Evolutionary conservation across 306 rosid genomes (phyloP).

Genomic region (Corylus avellana): DNA sequence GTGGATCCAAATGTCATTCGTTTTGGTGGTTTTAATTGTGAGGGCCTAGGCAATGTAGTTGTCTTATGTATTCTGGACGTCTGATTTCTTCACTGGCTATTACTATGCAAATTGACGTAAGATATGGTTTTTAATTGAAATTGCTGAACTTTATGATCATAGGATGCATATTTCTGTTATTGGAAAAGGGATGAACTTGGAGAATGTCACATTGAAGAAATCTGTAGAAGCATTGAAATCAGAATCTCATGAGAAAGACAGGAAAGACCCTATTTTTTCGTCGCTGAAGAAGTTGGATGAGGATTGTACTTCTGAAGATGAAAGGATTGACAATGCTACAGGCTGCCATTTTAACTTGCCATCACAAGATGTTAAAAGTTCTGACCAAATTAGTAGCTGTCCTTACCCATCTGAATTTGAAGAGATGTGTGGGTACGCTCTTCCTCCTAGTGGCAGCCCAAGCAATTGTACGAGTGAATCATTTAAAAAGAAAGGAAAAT

Average conservation of each 20-base stretch:
- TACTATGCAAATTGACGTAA: background rate
- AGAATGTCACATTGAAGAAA: conserved; percentile 35
- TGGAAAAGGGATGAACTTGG: conserved; percentile 47
- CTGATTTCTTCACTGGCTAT: background rate
- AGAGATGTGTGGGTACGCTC: conserved; percentile 49
- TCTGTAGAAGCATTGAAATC: conserved; percentile 23
- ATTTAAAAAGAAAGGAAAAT: conserved; percentile 43
- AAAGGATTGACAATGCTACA: conserved; percentile 26
- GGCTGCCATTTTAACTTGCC: conserved; percentile 37
- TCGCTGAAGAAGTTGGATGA: conserved; percentile 55
- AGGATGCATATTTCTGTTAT: conserved; percentile 61
- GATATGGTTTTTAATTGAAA: conserved; percentile 16
- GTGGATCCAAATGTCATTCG: background rate
- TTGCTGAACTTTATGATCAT: conserved; percentile 11
- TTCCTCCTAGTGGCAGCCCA: conserved; percentile 40
- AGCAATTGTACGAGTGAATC: conserved; percentile 31
- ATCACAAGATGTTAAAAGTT: conserved; percentile 39
- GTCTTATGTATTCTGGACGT: background rate
- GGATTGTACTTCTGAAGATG: conserved; percentile 41
- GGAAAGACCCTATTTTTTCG: conserved; percentile 42
- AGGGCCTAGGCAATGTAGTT: background rate
- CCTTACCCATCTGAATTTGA: conserved; percentile 85
- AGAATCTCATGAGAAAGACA: conserved; percentile 21
- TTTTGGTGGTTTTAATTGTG: background rate
- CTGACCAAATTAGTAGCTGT: conserved; percentile 68